Evolutionary conservation across 768 basidiomycete species (phyloP).

Genomic region (Boletus rubescentipes): DNA sequence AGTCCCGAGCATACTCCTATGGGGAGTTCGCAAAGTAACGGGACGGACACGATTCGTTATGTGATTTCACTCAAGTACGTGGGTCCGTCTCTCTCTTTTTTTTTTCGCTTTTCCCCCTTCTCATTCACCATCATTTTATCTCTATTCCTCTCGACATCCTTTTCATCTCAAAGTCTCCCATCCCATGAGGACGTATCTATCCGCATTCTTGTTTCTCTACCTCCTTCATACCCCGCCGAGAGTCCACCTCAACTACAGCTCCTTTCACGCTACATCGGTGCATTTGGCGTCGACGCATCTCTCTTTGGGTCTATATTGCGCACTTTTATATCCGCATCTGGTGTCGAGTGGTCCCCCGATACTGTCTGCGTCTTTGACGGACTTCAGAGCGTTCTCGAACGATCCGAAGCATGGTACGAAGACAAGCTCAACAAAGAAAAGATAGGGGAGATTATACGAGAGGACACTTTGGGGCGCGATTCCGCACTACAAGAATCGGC

Average conservation of each 20-base stretch:
- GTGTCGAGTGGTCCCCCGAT: conserved; percentile 75
- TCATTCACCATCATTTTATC: not conserved
- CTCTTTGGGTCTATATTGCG: conserved; percentile 78
- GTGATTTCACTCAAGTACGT: conserved; percentile 64
- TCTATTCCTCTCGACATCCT: not conserved
- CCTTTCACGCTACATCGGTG: conserved; percentile 78
- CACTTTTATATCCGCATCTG: conserved; percentile 75
- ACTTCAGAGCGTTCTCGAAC: conserved; percentile 70
- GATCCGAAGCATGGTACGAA: conserved; percentile 67
- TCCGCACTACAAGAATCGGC: conserved; percentile 6
- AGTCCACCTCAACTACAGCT: conserved; percentile 82
- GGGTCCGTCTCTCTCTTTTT: not conserved
- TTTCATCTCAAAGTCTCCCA: conserved; percentile 42
- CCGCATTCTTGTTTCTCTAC: conserved; percentile 58
- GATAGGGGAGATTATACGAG: conserved; percentile 54
- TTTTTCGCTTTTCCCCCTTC: not conserved
- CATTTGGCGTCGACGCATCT: conserved; percentile 68
- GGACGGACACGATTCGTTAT: conserved; percentile 53
- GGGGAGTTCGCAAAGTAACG: conserved; percentile 16
- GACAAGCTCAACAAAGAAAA: conserved; percentile 58
- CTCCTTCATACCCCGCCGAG: conserved; percentile 58
- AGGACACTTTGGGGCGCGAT: conserved; percentile 41
- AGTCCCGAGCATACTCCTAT: conserved; percentile 6
- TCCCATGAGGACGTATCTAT: conserved; percentile 52
- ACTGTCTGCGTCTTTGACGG: conserved; percentile 87